phyloP scores from a whole-genome alignment of 345 rosid genomes.

The Ceriops decandra region DNA sequence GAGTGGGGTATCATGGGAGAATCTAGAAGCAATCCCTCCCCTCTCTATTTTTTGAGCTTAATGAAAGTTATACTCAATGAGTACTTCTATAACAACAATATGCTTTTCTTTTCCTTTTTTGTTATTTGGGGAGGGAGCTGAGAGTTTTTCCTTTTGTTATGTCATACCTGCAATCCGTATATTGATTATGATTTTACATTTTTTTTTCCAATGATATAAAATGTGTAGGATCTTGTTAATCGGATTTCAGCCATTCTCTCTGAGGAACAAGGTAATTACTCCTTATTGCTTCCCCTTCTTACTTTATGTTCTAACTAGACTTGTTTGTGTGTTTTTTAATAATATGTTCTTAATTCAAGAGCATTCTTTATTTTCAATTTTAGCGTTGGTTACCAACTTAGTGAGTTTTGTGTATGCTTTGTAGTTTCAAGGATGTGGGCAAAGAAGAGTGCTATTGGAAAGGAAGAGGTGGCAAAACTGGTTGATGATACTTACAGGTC shows the following conservation, averaged over 20 bases:
- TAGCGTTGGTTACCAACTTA: background rate
- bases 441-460: conserved; percentile 62
- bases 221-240: conserved; percentile 78
- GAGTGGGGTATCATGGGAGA: too few relatives aligned
- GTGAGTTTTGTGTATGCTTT: background rate
- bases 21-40: too few relatives aligned
- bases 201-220: conserved; percentile 5
- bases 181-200: background rate
- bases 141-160: too few relatives aligned
- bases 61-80: too few relatives aligned
- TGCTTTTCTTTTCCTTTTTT: too few relatives aligned
- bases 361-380: too few relatives aligned
- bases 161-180: background rate
- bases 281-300: background rate
- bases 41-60: too few relatives aligned
- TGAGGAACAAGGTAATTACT: conserved; percentile 64
- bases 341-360: too few relatives aligned
- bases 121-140: too few relatives aligned
- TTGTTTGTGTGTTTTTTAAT: too few relatives aligned
- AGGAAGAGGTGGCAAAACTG: conserved; percentile 83
- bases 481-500: conserved; percentile 93
- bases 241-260: conserved; percentile 64
- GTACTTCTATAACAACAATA: too few relatives aligned
- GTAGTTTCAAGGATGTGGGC: conserved; percentile 68
- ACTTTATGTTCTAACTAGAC: too few relatives aligned